Evolutionary conservation across 306 rosid species (phyloP).

Genomic region (Cajanus cajan): DNA sequence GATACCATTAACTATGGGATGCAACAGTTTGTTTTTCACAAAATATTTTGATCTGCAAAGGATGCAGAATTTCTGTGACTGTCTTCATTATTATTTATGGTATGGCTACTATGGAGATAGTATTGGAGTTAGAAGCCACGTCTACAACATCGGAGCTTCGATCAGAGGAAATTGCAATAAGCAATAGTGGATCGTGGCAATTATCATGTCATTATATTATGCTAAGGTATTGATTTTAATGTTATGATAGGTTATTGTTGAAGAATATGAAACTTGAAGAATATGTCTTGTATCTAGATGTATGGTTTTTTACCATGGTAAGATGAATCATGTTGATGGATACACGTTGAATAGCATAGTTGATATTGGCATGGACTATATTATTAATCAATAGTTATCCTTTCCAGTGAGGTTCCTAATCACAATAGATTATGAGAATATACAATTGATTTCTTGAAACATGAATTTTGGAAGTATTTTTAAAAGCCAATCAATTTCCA

Average conservation of each 20-base stretch:
- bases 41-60: background rate
- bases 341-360: background rate
- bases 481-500: background rate
- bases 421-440: background rate
- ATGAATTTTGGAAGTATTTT: background rate
- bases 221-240: too few species aligned
- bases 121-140: background rate
- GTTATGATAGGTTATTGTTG: too few species aligned
- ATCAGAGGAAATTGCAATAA: background rate
- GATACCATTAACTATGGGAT: background rate
- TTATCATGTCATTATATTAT: too few species aligned
- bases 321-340: background rate
- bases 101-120: background rate
- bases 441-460: background rate
- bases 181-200: conserved; percentile 6
- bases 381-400: background rate
- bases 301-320: background rate
- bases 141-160: background rate
- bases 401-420: background rate
- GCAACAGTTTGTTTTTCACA: too few species aligned
- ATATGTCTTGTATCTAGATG: background rate
- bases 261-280: too few species aligned
- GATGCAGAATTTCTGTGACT: background rate
- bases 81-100: too few species aligned
- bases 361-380: too few species aligned